Evolutionary conservation across 2,329 filamentous ascomycete genomes (phyloP).

Genomic region (Gnomoniopsis smithogilvyi): DNA sequence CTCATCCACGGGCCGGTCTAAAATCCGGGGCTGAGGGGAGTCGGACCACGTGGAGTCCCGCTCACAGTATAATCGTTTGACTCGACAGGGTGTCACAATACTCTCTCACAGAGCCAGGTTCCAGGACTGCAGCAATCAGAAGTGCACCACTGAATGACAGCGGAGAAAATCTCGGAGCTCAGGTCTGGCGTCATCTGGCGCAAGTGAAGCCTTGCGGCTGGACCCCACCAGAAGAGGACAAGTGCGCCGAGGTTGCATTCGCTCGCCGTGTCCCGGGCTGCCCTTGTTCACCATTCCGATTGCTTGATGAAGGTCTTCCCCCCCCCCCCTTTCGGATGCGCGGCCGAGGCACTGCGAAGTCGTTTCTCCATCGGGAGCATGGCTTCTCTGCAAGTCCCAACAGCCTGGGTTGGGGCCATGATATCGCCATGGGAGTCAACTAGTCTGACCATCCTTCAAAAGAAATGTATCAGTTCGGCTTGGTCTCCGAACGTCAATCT

Average conservation of each 20-base stretch:
- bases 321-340: neutral
- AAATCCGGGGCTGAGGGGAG: neutral
- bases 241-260: constrained; percentile 23
- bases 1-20: neutral
- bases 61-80: neutral
- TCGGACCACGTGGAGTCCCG: neutral
- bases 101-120: neutral
- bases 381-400: too few species aligned
- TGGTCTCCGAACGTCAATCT: neutral
- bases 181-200: constrained; percentile 16
- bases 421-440: neutral
- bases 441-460: neutral
- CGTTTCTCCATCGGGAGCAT: neutral
- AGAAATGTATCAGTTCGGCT: neutral
- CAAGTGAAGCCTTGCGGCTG: constrained; percentile 18
- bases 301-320: neutral
- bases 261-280: neutral
- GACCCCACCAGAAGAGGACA: constrained; percentile 15
- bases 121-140: too few species aligned
- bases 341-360: neutral
- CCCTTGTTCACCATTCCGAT: neutral
- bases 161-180: constrained; percentile 26
- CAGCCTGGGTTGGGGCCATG: neutral
- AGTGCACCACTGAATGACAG: neutral
- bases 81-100: neutral